Evolutionary conservation across 768 basidiomycete genomes (phyloP).

Genomic region (Pluteus cervinus): DNA sequence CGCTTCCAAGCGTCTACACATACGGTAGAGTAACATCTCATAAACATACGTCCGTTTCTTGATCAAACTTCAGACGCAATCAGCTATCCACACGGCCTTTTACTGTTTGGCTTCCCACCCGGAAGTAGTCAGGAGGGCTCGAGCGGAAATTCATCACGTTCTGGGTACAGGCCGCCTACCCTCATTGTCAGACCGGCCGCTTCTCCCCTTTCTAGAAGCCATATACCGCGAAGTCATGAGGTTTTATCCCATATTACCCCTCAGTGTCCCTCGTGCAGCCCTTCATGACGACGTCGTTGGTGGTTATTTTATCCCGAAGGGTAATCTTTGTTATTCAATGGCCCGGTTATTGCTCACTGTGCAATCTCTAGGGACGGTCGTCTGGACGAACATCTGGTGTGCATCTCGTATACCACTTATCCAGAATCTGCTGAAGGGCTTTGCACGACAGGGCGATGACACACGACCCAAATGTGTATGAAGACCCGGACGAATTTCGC

Average conservation of each 20-base stretch:
- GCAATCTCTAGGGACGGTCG: neutral
- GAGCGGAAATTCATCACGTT: conserved; percentile 26
- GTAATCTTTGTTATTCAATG: neutral
- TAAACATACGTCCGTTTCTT: conserved; percentile 1
- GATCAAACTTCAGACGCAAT: conserved; percentile 8
- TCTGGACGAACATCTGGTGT: neutral
- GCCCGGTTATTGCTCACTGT: neutral
- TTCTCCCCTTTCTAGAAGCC: conserved; percentile 22
- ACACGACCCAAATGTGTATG: too few species aligned
- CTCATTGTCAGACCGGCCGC: conserved; percentile 16
- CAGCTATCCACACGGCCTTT: conserved; percentile 18
- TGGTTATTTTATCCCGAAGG: conserved; percentile 22
- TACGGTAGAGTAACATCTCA: conserved; percentile 5
- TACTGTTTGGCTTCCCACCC: conserved; percentile 24
- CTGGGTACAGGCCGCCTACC: conserved; percentile 25
- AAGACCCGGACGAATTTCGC: too few species aligned
- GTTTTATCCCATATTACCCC: conserved; percentile 13
- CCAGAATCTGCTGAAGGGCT: too few species aligned
- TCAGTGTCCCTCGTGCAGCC: conserved; percentile 16
- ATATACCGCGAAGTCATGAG: conserved; percentile 16
- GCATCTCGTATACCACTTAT: too few species aligned
- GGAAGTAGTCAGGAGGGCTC: conserved; percentile 24
- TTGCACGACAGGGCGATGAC: too few species aligned
- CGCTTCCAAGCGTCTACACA: conserved; percentile 8
- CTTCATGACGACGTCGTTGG: conserved; percentile 22